Conservation (phyloP, 2,329 filamentous ascomycete genomes). For the Neopestalotiopsis clavispora region DNA sequence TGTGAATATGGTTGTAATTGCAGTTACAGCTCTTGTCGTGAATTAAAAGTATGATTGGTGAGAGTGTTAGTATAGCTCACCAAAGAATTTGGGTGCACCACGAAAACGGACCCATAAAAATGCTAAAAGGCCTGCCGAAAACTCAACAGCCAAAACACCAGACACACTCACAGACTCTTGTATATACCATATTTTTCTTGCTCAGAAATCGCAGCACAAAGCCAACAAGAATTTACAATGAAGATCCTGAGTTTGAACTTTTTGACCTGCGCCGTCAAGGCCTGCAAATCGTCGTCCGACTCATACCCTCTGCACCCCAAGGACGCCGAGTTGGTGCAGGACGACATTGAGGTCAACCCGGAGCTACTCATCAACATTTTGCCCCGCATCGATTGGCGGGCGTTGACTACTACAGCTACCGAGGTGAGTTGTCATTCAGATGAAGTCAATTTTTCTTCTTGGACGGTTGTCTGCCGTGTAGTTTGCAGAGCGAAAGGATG, state of each 20-base stretch:
- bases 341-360: conserved; percentile 81
- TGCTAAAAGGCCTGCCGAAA: conserved; percentile 13
- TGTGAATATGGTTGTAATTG: background rate
- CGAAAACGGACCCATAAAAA: conserved; percentile 18
- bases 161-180: background rate
- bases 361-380: conserved; percentile 84
- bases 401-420: conserved; percentile 73
- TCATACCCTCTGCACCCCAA: conserved; percentile 92
- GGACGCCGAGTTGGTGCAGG: conserved; percentile 87
- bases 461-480: background rate
- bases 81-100: background rate
- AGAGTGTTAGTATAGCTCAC: background rate
- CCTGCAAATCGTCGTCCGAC: conserved; percentile 80
- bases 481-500: background rate
- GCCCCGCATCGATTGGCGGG: conserved; percentile 86
- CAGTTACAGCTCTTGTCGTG: background rate
- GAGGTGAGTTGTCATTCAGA: conserved; percentile 62
- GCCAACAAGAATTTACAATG: conserved; percentile 50
- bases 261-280: conserved; percentile 92
- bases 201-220: too few relatives aligned
- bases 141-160: background rate
- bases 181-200: background rate
- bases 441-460: background rate
- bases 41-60: too few relatives aligned
- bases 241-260: conserved; percentile 97